A percentile compares a stretch with the other conserved stretches of the same genome.
Conservation (phyloP, 306 rosid species). For the Inga leiocalycina region DNA sequence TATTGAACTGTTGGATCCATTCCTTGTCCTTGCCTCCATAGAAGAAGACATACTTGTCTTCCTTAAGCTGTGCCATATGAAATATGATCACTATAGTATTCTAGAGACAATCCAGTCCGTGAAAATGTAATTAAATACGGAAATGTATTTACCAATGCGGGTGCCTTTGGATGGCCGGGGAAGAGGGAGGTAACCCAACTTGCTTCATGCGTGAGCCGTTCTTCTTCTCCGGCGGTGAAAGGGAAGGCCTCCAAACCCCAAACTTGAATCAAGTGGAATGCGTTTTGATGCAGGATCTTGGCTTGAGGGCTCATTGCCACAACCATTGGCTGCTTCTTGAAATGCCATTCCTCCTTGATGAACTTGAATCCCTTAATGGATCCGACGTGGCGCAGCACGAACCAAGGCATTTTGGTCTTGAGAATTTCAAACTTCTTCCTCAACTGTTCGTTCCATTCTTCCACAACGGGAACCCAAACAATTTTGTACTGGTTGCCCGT, state of each 20-base stretch:
- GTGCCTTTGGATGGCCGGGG: background rate
- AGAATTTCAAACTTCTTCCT: slow-evolving; percentile 39
- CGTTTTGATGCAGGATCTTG: slow-evolving; percentile 47
- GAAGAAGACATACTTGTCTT: slow-evolving; percentile 44
- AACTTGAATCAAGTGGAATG: slow-evolving; percentile 51
- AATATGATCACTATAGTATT: background rate
- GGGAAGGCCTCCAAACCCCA: slow-evolving; percentile 57
- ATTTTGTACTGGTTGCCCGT: slow-evolving; percentile 34
- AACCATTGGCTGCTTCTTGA: slow-evolving; percentile 45
- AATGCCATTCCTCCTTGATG: slow-evolving; percentile 52
- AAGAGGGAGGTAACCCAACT: slow-evolving; percentile 31
- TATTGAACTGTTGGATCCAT: slow-evolving; percentile 52
- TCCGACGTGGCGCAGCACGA: slow-evolving; percentile 27
- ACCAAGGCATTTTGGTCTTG: slow-evolving; percentile 57
- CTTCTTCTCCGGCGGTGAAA: slow-evolving; percentile 20
- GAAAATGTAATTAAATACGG: background rate
- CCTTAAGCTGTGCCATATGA: slow-evolving; percentile 22
- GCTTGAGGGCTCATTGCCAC: slow-evolving; percentile 48
- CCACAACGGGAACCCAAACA: slow-evolving; percentile 68
- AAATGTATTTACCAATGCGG: slow-evolving; percentile 30
- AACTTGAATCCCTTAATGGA: slow-evolving; percentile 44
- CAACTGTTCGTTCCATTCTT: slow-evolving; percentile 44
- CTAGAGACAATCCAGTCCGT: background rate
- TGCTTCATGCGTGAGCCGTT: background rate
- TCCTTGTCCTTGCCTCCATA: slow-evolving; percentile 54